Conservation (phyloP, 164 flowering plant genomes). For the Macadamia tetraphylla region DNA sequence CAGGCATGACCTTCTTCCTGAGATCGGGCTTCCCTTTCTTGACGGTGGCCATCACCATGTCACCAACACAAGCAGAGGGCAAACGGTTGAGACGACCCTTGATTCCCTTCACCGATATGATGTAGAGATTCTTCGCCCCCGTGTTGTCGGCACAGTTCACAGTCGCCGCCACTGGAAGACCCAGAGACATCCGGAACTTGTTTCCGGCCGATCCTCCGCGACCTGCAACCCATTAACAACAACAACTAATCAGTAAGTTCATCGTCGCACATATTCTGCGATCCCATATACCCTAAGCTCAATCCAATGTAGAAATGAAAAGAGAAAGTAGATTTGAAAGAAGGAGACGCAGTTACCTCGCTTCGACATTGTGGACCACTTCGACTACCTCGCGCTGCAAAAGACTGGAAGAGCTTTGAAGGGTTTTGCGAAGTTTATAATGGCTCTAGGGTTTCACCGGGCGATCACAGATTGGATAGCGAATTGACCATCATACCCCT, state of each 20-base stretch:
- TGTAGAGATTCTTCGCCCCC: constrained; percentile 76
- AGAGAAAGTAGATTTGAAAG: too few relatives aligned
- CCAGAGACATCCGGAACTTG: constrained; percentile 85
- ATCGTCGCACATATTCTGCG: neutral
- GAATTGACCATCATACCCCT: too few relatives aligned
- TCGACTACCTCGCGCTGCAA: too few relatives aligned
- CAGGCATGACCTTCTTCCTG: constrained; percentile 82
- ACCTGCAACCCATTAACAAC: constrained; percentile 25
- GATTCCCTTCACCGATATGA: constrained; percentile 74
- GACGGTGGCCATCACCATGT: constrained; percentile 85
- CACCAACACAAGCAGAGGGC: constrained; percentile 79
- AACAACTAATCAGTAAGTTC: neutral
- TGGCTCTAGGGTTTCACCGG: too few relatives aligned
- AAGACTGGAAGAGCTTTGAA: neutral
- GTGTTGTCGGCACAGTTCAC: constrained; percentile 85
- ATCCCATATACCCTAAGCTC: neutral
- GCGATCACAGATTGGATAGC: too few relatives aligned
- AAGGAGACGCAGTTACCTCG: constrained; percentile 23
- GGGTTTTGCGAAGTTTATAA: constrained; percentile 17
- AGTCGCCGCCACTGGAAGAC: constrained; percentile 79
- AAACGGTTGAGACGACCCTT: constrained; percentile 68
- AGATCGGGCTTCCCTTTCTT: constrained; percentile 86
- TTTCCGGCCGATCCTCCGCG: constrained; percentile 78
- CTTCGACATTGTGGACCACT: constrained; percentile 34
- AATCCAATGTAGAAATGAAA: neutral